These are phyloP conservation scores for Alternaria infectoria DNA, from an alignment of 2,329 filamentous ascomycete genomes.

Conservation along the genomic window DNA sequence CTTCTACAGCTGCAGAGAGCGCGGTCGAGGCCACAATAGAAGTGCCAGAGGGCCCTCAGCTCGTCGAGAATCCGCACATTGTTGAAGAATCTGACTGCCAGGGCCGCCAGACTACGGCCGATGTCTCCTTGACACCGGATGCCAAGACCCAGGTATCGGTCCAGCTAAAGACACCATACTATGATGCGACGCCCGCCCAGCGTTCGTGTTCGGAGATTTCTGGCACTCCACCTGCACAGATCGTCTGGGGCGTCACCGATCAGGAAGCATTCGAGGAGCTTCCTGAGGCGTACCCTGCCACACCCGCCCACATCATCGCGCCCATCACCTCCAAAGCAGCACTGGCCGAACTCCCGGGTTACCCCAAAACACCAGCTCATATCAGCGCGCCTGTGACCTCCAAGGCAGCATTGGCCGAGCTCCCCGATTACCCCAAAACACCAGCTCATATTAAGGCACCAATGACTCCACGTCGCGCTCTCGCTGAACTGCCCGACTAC, in stretches of 20 bases:
- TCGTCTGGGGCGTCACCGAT: constrained; percentile 18
- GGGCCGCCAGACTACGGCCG: not conserved
- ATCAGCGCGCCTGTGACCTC: constrained; percentile 12
- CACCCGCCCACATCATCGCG: constrained; percentile 14
- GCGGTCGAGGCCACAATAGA: not conserved
- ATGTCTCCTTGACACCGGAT: constrained; percentile 4
- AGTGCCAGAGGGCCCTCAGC: not conserved
- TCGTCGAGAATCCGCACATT: not conserved
- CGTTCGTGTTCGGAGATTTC: constrained; percentile 1
- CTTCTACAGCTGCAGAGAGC: not conserved
- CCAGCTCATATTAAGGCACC: constrained; percentile 28
- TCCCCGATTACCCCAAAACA: constrained; percentile 33
- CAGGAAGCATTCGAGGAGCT: constrained; percentile 23
- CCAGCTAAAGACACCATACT: constrained; percentile 1
- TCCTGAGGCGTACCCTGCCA: constrained; percentile 14
- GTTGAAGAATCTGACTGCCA: not conserved
- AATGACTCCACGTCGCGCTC: constrained; percentile 23
- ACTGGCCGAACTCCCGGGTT: constrained; percentile 25
- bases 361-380: constrained; percentile 26
- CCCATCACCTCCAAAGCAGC: constrained; percentile 6
- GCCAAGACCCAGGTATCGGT: not conserved
- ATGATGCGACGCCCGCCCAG: not conserved
- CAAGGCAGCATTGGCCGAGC: constrained; percentile 18
- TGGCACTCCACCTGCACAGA: constrained; percentile 12
- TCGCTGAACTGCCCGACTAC: constrained; percentile 32